Conservation (phyloP, 2,329 filamentous ascomycete species). For the Epichloe bromicola region DNA sequence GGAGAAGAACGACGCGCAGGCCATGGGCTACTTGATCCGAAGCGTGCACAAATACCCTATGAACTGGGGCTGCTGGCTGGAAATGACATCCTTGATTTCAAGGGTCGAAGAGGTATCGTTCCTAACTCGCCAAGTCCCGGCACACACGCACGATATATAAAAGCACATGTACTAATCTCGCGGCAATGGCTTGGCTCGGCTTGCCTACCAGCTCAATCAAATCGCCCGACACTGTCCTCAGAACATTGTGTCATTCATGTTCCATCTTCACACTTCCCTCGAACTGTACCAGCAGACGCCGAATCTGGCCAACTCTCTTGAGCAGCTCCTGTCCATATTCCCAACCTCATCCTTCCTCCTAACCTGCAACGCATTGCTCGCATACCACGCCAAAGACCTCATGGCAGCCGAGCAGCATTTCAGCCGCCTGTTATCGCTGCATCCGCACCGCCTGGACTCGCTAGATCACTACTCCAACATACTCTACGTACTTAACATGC, state of each 20-base stretch:
- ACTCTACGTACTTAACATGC: conserved; percentile 78
- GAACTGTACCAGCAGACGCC: conserved; percentile 82
- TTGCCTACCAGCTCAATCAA: conserved; percentile 46
- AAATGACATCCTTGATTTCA: conserved; percentile 69
- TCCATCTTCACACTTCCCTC: conserved; percentile 80
- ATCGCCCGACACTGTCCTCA: conserved; percentile 64
- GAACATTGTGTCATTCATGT: conserved; percentile 88
- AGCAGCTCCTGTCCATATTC: conserved; percentile 72
- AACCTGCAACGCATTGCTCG: conserved; percentile 75
- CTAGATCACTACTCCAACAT: conserved; percentile 97
- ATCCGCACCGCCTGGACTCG: conserved; percentile 66
- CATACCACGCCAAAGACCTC: conserved; percentile 82
- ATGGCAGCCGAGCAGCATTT: conserved; percentile 54
- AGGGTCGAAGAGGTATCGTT: conserved; percentile 61
- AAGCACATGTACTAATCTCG: no score
- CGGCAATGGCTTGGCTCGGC: no score
- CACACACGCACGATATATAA: not conserved
- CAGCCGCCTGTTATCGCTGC: conserved; percentile 66
- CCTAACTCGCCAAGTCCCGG: no score
- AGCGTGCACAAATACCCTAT: conserved; percentile 85
- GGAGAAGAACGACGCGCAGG: conserved; percentile 77
- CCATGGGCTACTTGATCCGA: conserved; percentile 73
- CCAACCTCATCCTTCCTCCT: conserved; percentile 80
- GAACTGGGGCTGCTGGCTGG: conserved; percentile 96
- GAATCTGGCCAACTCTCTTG: conserved; percentile 59